Base-by-base conservation (phyloP, 352 stramenopile species). In the Pythium guiyangense region DNA sequence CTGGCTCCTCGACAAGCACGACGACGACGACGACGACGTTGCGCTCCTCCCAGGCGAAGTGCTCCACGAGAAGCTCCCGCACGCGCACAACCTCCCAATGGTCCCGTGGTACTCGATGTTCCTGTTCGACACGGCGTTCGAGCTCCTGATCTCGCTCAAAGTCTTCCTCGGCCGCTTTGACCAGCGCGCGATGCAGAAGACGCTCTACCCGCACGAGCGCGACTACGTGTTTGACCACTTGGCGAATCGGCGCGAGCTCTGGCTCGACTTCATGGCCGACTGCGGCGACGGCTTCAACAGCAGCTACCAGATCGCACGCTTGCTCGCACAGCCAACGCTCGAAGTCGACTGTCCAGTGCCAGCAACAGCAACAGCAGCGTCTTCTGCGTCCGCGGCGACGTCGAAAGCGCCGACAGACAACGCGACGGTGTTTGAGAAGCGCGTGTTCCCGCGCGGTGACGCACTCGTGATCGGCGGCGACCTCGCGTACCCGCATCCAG, bases 21-120 rank as follows among this genome's bases (percentile, higher is more conserved):
- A 77, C 20, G 70, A 77, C n/a, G 77, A 85, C 48, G 71, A 86
- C 20, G 74, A 82, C 34, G 77, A 85, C 17, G 68, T 72, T 12
- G 57, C 20, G 44, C 44, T 49, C 9, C 12, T 68, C 10, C 51
- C 71, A 9, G 69, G 56, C 15, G 77, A 86, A 27, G 67, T 74
- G 27, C 57, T 70, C 6, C 73, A 84, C 37, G 80, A 92, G 59
- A 85, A 77, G 17, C 63, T 92, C 0, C 79, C 83, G 22, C 72
- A 76, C 3, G 75, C 86, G 15, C 82, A 92, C 51, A 82, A 86
- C n/a, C 49, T 96, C 18, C 66, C 85, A 12, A 98, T 98, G 92
- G 90, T 97, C 6, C 84, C 89, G 39, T 98, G 92, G 92, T 97
- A 97, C 67, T 97, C 90, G n/a, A 88, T 96, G 64, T 87, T 97